Evolutionary conservation across 2,329 filamentous ascomycete species (phyloP).

Genomic region (Xylariaceae sp.): DNA sequence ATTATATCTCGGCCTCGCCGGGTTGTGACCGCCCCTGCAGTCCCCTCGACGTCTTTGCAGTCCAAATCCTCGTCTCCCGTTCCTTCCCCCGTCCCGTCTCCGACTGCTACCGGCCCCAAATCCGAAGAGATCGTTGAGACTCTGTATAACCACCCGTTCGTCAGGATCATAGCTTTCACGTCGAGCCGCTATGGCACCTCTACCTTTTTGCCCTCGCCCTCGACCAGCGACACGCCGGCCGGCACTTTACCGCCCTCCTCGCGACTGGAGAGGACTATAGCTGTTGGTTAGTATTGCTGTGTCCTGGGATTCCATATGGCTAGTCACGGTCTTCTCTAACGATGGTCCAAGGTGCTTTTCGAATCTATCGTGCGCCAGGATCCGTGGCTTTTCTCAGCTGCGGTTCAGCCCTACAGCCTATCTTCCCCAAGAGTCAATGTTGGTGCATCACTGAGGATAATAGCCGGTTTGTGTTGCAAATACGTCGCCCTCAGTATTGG

Average conservation of each 20-base stretch:
- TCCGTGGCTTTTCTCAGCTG: constrained; percentile 86
- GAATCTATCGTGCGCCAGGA: constrained; percentile 80
- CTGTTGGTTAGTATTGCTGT: constrained; percentile 55
- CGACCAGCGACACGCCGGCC: constrained; percentile 31
- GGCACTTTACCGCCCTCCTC: constrained; percentile 29
- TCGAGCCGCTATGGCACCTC: constrained; percentile 22
- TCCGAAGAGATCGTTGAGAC: constrained; percentile 53
- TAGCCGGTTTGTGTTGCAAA: constrained; percentile 78
- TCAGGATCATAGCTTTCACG: constrained; percentile 60
- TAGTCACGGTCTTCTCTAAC: constrained; percentile 3
- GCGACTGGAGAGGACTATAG: constrained; percentile 54
- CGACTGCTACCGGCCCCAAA: constrained; percentile 10
- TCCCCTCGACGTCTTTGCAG: constrained; percentile 23
- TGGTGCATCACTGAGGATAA: constrained; percentile 86
- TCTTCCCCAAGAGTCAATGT: constrained; percentile 83
- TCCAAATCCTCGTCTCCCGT: constrained; percentile 12
- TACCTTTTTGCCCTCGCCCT: constrained; percentile 27
- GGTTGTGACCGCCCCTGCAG: constrained; percentile 37
- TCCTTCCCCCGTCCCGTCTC: neutral
- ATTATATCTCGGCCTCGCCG: constrained; percentile 25
- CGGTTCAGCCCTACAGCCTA: constrained; percentile 75
- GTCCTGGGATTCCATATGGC: neutral
- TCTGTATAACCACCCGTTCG: constrained; percentile 67
- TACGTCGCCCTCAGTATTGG: constrained; percentile 79
- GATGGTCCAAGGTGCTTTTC: constrained; percentile 55